phyloP scores from a whole-genome alignment of 257 asterid genomes.

The Salvia splendens region DNA sequence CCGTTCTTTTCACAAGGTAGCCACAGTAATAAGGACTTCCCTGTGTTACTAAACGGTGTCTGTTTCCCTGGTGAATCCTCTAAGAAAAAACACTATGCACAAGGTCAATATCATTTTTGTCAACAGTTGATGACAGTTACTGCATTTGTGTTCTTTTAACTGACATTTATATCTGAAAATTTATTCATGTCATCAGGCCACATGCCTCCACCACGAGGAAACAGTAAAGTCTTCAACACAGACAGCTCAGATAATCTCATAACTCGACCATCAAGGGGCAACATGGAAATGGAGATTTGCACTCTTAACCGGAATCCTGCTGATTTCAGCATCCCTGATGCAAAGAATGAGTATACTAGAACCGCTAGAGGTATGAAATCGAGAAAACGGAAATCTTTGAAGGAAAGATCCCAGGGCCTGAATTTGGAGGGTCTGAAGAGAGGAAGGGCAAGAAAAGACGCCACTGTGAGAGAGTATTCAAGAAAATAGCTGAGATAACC shows the following conservation, averaged over 20 bases:
- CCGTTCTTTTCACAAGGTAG: conserved; percentile 40
- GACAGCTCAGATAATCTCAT: conserved; percentile 27
- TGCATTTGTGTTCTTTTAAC: not conserved
- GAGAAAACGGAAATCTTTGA: conserved; percentile 28
- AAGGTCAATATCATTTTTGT: conserved; percentile 35
- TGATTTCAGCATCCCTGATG: conserved; percentile 57
- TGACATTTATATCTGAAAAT: conserved; percentile 20
- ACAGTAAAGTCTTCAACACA: conserved; percentile 18
- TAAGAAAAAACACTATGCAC: conserved; percentile 31
- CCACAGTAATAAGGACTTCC: conserved; percentile 40
- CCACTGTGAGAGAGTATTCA: conserved; percentile 32
- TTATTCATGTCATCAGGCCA: conserved; percentile 32
- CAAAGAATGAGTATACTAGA: conserved; percentile 50
- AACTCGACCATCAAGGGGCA: conserved; percentile 15
- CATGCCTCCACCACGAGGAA: conserved; percentile 31
- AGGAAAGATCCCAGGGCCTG: conserved; percentile 11
- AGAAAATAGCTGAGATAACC: conserved; percentile 24
- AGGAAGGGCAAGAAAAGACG: conserved; percentile 38
- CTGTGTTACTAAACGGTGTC: conserved; percentile 33
- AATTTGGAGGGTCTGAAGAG: conserved; percentile 38
- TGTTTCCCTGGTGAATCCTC: conserved; percentile 40
- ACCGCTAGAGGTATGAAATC: conserved; percentile 43
- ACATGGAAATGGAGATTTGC: conserved; percentile 32
- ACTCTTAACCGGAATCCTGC: conserved; percentile 65
- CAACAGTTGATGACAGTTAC: not conserved